phyloP scores from a whole-genome alignment of 352 stramenopile genomes.

The Saprolegnia diclina region DNA sequence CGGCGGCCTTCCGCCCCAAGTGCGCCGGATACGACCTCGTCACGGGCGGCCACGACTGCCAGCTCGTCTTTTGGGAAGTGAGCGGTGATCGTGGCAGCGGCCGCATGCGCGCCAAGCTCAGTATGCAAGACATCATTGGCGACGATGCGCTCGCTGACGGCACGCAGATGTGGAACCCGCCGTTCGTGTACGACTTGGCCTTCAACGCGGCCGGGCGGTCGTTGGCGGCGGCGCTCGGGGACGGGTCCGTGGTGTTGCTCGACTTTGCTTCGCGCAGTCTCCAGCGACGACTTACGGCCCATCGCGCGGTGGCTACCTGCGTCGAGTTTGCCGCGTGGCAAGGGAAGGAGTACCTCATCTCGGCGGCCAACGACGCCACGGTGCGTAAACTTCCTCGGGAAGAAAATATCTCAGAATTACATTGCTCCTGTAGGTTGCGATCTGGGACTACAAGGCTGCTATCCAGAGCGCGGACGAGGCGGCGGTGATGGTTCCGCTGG shows the following conservation, averaged over 20 bases:
- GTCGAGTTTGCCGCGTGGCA: slow-evolving; percentile 57
- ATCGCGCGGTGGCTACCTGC: slow-evolving; percentile 50
- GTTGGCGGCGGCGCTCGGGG: slow-evolving; percentile 56
- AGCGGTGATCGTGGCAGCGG: slow-evolving; percentile 53
- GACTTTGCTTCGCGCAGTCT: slow-evolving; percentile 56
- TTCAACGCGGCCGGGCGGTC: slow-evolving; percentile 61
- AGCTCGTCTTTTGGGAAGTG: slow-evolving; percentile 75
- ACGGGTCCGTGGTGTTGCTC: slow-evolving; percentile 54
- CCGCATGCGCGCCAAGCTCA: slow-evolving; percentile 59
- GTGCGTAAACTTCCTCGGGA: background rate
- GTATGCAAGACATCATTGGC: slow-evolving; percentile 39
- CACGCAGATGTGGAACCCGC: slow-evolving; percentile 70
- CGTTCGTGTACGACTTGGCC: slow-evolving; percentile 58
- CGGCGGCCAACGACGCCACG: slow-evolving; percentile 56
- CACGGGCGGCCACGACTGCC: slow-evolving; percentile 60
- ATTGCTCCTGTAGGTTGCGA: slow-evolving; percentile 34
- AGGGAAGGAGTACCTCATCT: slow-evolving; percentile 46
- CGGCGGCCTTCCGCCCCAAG: slow-evolving; percentile 58
- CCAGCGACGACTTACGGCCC: slow-evolving; percentile 43
- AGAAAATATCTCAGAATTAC: background rate
- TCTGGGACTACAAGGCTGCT: slow-evolving; percentile 49
- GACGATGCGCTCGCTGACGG: slow-evolving; percentile 23
- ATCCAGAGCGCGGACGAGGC: background rate
- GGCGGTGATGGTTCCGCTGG: background rate
- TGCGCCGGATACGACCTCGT: slow-evolving; percentile 61